A percentile compares a stretch with the other conserved stretches of the same genome.
These are phyloP conservation scores for Fusarium brachygibbosum DNA, from an alignment of 2,329 filamentous ascomycete species.

Conservation along the genomic window DNA sequence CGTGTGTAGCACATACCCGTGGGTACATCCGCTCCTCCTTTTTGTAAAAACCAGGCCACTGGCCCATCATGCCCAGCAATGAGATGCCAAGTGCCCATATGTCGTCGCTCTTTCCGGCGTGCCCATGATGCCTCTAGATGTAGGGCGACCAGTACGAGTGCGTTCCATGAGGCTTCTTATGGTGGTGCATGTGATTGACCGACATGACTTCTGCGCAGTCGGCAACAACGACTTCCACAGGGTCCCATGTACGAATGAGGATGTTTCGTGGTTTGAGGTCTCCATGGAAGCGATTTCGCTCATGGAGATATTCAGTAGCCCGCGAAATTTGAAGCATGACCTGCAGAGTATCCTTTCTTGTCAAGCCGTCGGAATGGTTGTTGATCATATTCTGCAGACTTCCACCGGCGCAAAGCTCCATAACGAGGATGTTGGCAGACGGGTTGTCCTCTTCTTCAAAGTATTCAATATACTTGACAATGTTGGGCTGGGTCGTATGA, in stretches of 20 bases:
- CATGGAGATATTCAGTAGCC: constrained; percentile 50
- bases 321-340: constrained; percentile 44
- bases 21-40: constrained; percentile 45
- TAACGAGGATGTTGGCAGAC: constrained; percentile 47
- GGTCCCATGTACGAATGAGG: constrained; percentile 47
- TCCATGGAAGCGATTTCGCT: constrained; percentile 43
- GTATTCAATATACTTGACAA: constrained; percentile 50
- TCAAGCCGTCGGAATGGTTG: constrained; percentile 37
- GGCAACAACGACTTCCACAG: constrained; percentile 50
- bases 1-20: constrained; percentile 44
- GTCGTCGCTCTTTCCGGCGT: constrained; percentile 50
- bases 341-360: constrained; percentile 33
- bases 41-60: constrained; percentile 44
- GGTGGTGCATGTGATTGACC: constrained; percentile 15
- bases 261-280: constrained; percentile 54
- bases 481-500: constrained; percentile 40
- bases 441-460: constrained; percentile 40
- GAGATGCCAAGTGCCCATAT: constrained; percentile 54
- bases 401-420: constrained; percentile 50
- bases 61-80: constrained; percentile 50
- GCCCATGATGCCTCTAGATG: constrained; percentile 36
- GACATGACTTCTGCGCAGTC: constrained; percentile 52
- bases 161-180: constrained; percentile 45
- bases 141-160: constrained; percentile 51
- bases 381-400: constrained; percentile 49